Evolutionary conservation across 257 asterid species (phyloP).

Genomic region (Rubia yunnanensis): DNA sequence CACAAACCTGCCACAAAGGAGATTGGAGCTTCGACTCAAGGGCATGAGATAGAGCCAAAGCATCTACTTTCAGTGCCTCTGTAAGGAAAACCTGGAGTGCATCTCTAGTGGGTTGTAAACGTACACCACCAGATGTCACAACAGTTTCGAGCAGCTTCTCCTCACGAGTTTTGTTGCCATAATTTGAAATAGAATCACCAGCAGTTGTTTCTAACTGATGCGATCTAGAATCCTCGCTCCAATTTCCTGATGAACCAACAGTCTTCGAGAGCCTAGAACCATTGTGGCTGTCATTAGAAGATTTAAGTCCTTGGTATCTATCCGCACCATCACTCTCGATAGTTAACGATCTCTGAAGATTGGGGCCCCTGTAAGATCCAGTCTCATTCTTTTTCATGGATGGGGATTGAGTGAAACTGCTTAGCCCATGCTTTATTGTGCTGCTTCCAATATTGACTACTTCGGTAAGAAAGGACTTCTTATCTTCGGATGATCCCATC

Average conservation of each 20-base stretch:
- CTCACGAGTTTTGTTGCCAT: constrained; percentile 64
- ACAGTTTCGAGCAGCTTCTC: constrained; percentile 78
- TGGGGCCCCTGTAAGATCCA: constrained; percentile 79
- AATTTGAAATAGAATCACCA: constrained; percentile 32
- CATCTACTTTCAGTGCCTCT: constrained; percentile 76
- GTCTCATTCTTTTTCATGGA: constrained; percentile 63
- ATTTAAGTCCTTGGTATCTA: constrained; percentile 47
- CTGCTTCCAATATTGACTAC: constrained; percentile 92
- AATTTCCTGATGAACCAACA: constrained; percentile 61
- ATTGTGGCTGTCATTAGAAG: constrained; percentile 35
- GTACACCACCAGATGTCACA: constrained; percentile 92
- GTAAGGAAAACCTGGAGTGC: constrained; percentile 67
- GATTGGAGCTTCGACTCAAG: constrained; percentile 73
- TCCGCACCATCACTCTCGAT: constrained; percentile 49
- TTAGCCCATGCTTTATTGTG: constrained; percentile 82
- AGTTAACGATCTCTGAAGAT: constrained; percentile 80
- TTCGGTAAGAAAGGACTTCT: constrained; percentile 77
- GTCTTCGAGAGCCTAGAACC: constrained; percentile 43
- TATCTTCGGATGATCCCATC: constrained; percentile 58
- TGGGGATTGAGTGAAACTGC: constrained; percentile 65
- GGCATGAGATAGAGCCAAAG: constrained; percentile 55
- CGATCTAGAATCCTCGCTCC: constrained; percentile 57
- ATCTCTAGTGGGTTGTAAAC: constrained; percentile 93
- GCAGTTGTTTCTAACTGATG: constrained; percentile 44
- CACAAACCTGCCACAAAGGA: constrained; percentile 86